Conservation (phyloP, 2,329 filamentous ascomycete species). For the Neocatenulostroma microsporum region DNA sequence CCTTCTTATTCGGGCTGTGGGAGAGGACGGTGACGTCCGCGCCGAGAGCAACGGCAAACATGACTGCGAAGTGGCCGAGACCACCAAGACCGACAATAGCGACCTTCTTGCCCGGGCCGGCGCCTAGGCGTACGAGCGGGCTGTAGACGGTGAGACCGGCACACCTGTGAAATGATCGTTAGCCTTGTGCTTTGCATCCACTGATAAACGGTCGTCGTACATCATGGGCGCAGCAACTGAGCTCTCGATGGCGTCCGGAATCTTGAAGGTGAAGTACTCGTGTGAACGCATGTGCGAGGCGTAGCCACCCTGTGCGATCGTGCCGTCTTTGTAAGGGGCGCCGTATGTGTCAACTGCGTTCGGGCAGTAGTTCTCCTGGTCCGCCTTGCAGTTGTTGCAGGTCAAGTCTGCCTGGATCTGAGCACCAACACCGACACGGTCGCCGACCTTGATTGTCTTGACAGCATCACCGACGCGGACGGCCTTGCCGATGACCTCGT, state of each 20-base stretch:
- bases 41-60: constrained; percentile 47
- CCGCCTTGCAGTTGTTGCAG: constrained; percentile 45
- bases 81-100: constrained; percentile 61
- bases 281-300: constrained; percentile 62
- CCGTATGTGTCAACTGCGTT: constrained; percentile 45
- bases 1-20: constrained; percentile 52
- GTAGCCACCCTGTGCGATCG: constrained; percentile 60
- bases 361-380: constrained; percentile 48
- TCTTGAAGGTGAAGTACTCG: constrained; percentile 68
- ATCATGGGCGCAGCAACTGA: constrained; percentile 49
- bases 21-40: constrained; percentile 57
- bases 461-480: constrained; percentile 45
- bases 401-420: constrained; percentile 44
- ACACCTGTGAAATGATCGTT: constrained; percentile 38
- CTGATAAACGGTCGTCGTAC: constrained; percentile 5
- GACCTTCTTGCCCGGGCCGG: constrained; percentile 70
- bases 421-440: constrained; percentile 43
- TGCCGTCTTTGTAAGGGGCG: constrained; percentile 48
- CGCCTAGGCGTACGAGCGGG: constrained; percentile 67
- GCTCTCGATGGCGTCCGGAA: constrained; percentile 61
- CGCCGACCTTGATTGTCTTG: constrained; percentile 40
- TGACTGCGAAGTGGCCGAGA: constrained; percentile 44
- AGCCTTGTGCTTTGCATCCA: background rate
- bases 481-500: constrained; percentile 49
- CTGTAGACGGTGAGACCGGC: constrained; percentile 75